A percentile compares a stretch with the other conserved stretches of the same genome.
Evolutionary conservation across 2,329 filamentous ascomycete species (phyloP).

Genomic region (Cadophora gregata): DNA sequence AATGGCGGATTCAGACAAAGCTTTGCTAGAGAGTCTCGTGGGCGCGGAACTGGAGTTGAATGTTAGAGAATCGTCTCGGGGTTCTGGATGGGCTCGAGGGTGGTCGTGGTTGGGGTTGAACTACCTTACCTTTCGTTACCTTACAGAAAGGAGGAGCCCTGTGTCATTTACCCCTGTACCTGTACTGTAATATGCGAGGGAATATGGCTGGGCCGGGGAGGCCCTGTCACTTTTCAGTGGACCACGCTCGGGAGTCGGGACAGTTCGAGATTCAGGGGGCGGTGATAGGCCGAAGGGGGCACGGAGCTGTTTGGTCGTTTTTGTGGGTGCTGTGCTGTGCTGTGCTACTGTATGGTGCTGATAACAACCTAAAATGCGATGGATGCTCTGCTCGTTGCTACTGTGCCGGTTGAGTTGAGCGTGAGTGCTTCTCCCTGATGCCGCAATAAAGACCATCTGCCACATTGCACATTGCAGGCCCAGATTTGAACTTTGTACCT

Average conservation of each 20-base stretch:
- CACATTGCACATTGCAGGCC: too few relatives aligned
- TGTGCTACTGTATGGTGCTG: too few relatives aligned
- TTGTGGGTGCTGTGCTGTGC: not conserved
- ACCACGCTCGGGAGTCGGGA: slow-evolving; percentile 16
- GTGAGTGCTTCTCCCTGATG: not conserved
- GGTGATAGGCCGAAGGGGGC: slow-evolving; percentile 14
- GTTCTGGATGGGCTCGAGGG: slow-evolving; percentile 10
- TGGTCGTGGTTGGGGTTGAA: not conserved
- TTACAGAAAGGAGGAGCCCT: slow-evolving; percentile 15
- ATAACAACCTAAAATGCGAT: slow-evolving; percentile 13
- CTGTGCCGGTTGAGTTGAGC: too few relatives aligned
- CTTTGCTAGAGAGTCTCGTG: slow-evolving; percentile 17
- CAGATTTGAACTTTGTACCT: too few relatives aligned
- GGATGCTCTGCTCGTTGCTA: too few relatives aligned
- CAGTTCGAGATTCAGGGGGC: not conserved
- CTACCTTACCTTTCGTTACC: not conserved
- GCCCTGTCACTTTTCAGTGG: slow-evolving; percentile 14
- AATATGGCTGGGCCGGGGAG: slow-evolving; percentile 11
- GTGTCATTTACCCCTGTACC: slow-evolving; percentile 11
- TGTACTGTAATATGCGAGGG: slow-evolving; percentile 15
- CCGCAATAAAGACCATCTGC: not conserved
- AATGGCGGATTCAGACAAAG: slow-evolving; percentile 27
- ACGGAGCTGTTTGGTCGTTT: not conserved
- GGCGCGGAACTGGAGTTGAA: slow-evolving; percentile 9
- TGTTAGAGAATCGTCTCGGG: slow-evolving; percentile 30